Percentiles rank a stretch among this genome's conserved stretches.
These are phyloP conservation scores for Starmerella sirachaensis DNA, from an alignment of 805 yeast genomes.

Conservation along the genomic window DNA sequence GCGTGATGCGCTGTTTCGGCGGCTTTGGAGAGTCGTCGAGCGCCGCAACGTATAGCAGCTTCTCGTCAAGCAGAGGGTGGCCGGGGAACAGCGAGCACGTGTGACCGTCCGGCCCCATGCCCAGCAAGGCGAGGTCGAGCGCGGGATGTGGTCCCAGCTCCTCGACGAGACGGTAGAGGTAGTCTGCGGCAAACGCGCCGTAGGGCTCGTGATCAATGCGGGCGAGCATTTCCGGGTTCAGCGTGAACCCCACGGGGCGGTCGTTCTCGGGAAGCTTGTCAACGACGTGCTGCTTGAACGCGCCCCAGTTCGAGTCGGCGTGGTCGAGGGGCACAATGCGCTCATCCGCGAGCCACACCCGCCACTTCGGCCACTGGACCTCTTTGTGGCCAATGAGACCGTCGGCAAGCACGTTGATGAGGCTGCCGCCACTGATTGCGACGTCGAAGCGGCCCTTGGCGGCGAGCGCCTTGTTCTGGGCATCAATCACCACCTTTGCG, in stretches of 20 bases:
- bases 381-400: constrained; percentile 50
- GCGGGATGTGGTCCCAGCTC: constrained; percentile 27
- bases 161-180: constrained; percentile 46
- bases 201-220: constrained; percentile 6
- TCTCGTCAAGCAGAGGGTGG: constrained; percentile 50
- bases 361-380: constrained; percentile 31
- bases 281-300: constrained; percentile 55
- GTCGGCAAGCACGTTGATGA: constrained; percentile 54
- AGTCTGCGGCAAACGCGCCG: constrained; percentile 31
- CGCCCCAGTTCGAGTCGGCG: constrained; percentile 75
- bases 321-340: constrained; percentile 74
- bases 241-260: constrained; percentile 19
- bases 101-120: constrained; percentile 95
- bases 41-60: constrained; percentile 41
- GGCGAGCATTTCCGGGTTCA: constrained; percentile 44
- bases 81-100: constrained; percentile 89
- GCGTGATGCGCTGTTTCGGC: constrained; percentile 78
- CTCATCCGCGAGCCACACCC: constrained; percentile 80
- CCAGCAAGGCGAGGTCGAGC: constrained; percentile 61
- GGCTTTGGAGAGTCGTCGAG: constrained; percentile 84
- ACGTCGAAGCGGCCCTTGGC: constrained; percentile 43
- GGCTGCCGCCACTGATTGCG: constrained; percentile 86
- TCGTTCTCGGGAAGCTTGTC: constrained; percentile 28
- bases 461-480: constrained; percentile 50
- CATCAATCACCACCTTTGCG: constrained; percentile 47